Evolutionary conservation across 352 stramenopile genomes (phyloP), one percentile per base, ranked within the genome.

Genomic region (Phytopythium cucurbitacearum): DNA sequence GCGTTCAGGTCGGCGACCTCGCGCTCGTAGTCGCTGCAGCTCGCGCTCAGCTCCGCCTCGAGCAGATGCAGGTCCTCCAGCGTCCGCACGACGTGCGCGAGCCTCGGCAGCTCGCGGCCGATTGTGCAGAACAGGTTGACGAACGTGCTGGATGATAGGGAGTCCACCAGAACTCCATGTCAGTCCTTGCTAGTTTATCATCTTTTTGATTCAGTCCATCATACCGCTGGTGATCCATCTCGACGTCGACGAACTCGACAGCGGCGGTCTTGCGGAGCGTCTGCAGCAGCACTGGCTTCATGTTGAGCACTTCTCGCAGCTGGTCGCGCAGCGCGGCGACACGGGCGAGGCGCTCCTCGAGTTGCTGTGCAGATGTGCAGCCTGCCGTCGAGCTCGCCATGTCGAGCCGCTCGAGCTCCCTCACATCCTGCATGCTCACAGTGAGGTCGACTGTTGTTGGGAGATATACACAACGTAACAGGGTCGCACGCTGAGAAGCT

Each of bases 121-220:
- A 85, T 61, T 54, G 76, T 73, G 33, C 65, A 56, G 36, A 87
- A 81, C n/a, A 85, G 43, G 33, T 76, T 62, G 16, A 84, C 70
- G 52, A 84, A 78, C 6, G 64, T 62, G 3, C 69, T 78, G 21
- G 21, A 40, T 33, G n/a, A 48, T 4, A 10, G 11, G 32, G 10
- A 36, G 4, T 13, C 32, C 33, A 15, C 3, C 11, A 41, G 4
- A 13, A 1, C 3, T n/a, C 5, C 8, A 15, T 15, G 33, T 42
- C n/a, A 52, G 35, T 7, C 16, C 16, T 39, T 32, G 4, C 5
- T 9, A 15, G 8, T 7, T 49, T 0, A 49, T 3, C 9, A 5
- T n/a, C 21, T 36, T 9, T 36, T 50, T 50, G n/a, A 32, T 13
- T 21, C 45, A 16, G 5, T 8, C 6, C 40, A 8, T 45, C 45